Percentiles rank a stretch among this genome's conserved stretches.
phyloP scores from a whole-genome alignment of 192 early-diverging fungal species.

The Podila minutissima region DNA sequence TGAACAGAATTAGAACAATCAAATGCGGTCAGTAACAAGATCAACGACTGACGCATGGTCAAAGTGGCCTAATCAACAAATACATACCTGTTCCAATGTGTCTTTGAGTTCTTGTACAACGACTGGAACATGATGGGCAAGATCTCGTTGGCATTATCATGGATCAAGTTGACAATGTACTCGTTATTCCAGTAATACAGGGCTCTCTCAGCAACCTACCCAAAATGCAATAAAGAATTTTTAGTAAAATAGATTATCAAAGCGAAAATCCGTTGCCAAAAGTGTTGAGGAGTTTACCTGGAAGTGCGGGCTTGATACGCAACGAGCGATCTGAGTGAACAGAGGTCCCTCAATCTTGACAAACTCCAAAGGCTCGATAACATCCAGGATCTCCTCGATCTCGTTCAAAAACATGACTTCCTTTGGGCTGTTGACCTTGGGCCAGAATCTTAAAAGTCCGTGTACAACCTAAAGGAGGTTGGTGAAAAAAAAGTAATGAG shows the following conservation, averaged over 20 bases:
- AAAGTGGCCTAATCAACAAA: neutral
- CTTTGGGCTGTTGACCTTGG: constrained; percentile 99
- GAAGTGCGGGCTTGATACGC: constrained; percentile 97
- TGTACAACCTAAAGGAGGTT: constrained; percentile 71
- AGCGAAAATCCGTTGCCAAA: too few species aligned
- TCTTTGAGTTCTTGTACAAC: constrained; percentile 93
- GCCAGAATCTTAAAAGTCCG: constrained; percentile 95
- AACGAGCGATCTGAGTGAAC: constrained; percentile 92
- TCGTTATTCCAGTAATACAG: constrained; percentile 99
- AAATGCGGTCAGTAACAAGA: neutral
- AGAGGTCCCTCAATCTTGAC: constrained; percentile 88
- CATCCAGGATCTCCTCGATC: constrained; percentile 96
- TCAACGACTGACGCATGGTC: neutral
- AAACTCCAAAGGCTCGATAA: constrained; percentile 94
- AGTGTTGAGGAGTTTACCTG: constrained; percentile 67
- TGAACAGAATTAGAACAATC: too few species aligned
- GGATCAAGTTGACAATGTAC: constrained; percentile 96
- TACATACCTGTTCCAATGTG: constrained; percentile 96
- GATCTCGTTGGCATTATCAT: constrained; percentile 90
- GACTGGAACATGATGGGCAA: constrained; percentile 96
- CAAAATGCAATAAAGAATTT: neutral
- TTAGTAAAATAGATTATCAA: neutral
- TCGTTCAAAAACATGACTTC: constrained; percentile 99
- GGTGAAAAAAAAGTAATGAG: neutral
- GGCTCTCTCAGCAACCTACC: constrained; percentile 95